A percentile compares a stretch with the other conserved stretches of the same genome.
phyloP scores from a whole-genome alignment of 176 grass and related monocot genomes.

The Rhynchospora tenuis region DNA sequence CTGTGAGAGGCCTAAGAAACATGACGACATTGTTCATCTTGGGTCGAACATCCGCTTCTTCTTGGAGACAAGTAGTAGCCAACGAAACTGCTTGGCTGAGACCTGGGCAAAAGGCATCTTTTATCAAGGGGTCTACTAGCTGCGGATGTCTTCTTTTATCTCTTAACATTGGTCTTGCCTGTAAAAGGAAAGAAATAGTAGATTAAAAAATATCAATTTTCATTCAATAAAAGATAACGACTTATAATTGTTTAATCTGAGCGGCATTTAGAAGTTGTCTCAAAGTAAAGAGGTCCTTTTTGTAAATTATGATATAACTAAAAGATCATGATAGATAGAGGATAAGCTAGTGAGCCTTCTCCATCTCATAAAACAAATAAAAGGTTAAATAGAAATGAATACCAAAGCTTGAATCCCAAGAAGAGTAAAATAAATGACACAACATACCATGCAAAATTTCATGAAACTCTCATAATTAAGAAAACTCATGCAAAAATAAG shows the following conservation, averaged over 20 bases:
- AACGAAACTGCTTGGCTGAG: slow-evolving; percentile 78
- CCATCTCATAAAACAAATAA: too few relatives aligned
- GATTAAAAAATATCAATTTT: neutral
- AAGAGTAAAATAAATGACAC: neutral
- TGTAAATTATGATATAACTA: neutral
- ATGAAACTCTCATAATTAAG: neutral
- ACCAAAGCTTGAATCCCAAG: neutral
- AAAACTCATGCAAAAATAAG: neutral
- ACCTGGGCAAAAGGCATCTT: slow-evolving; percentile 44
- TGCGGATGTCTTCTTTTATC: slow-evolving; percentile 80
- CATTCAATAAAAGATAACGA: neutral
- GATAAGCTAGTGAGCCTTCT: too few relatives aligned
- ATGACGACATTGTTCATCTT: slow-evolving; percentile 73
- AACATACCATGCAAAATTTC: neutral
- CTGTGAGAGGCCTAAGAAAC: slow-evolving; percentile 63
- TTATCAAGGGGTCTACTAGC: slow-evolving; percentile 70
- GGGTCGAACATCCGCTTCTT: slow-evolving; percentile 69
- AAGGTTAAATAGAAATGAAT: neutral
- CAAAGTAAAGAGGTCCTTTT: neutral
- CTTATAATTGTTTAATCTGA: neutral
- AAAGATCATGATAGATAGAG: neutral
- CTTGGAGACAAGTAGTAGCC: slow-evolving; percentile 94
- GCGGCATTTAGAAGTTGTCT: neutral
- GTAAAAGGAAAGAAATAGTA: neutral
- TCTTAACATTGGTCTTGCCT: slow-evolving; percentile 81